Evolutionary conservation across 208 protist species (phyloP).

Genomic region (Endotrypanum monterogeii): DNA sequence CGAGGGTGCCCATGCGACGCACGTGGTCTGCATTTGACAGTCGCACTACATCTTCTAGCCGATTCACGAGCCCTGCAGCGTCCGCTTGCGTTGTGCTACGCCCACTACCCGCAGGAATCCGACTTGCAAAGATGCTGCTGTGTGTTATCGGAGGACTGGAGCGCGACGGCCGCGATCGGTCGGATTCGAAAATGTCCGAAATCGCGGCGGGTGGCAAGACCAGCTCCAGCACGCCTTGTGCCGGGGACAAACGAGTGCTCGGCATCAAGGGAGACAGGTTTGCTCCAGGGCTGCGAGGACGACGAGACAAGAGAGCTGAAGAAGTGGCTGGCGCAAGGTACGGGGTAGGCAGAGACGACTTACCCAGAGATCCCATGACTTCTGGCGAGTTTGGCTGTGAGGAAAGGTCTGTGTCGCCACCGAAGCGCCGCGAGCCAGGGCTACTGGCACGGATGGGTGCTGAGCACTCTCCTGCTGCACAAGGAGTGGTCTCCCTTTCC

Average conservation of each 20-base stretch:
- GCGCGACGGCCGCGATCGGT: conserved; percentile 13
- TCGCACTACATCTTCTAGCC: conserved; percentile 27
- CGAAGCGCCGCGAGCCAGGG: conserved; percentile 8
- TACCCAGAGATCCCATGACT: conserved; percentile 25
- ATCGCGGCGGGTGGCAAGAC: conserved; percentile 20
- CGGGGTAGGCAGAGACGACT: conserved; percentile 34
- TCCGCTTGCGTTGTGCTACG: background rate
- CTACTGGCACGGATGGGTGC: conserved; percentile 23
- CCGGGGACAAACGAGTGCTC: conserved; percentile 12
- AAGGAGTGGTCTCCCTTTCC: background rate
- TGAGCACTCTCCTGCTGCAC: conserved; percentile 13
- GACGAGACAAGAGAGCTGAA: conserved; percentile 10
- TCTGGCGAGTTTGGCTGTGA: conserved; percentile 24
- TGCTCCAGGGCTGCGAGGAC: conserved; percentile 8
- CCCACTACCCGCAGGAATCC: background rate
- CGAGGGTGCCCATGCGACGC: conserved; percentile 31
- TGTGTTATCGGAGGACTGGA: conserved; percentile 14
- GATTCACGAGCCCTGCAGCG: conserved; percentile 3
- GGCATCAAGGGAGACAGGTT: conserved; percentile 1
- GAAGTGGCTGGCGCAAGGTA: conserved; percentile 20
- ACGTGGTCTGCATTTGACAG: conserved; percentile 27
- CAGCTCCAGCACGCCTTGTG: conserved; percentile 21
- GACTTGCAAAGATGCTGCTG: conserved; percentile 7
- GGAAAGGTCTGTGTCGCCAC: conserved; percentile 8
- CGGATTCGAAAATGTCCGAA: conserved; percentile 19